A percentile compares a stretch with the other conserved stretches of the same genome.
Evolutionary conservation across 2,329 filamentous ascomycete species (phyloP).

Genomic region (Thelonectria olida): DNA sequence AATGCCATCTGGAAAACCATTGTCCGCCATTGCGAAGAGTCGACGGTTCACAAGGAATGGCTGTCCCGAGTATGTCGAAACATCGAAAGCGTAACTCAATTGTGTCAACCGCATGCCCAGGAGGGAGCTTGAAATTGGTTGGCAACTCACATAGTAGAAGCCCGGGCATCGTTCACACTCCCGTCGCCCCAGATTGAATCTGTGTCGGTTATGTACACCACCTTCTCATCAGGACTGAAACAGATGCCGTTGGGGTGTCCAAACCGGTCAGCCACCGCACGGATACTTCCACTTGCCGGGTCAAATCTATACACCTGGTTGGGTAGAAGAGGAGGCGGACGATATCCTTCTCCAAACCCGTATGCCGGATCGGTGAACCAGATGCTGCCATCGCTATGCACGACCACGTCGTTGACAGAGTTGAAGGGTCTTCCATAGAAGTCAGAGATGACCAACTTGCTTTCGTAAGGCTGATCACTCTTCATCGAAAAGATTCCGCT

Average conservation of each 20-base stretch:
- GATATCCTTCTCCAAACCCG: slow-evolving; percentile 55
- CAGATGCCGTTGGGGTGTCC: slow-evolving; percentile 54
- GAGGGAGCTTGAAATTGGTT: no score
- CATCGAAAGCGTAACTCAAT: not conserved
- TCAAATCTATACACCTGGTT: slow-evolving; percentile 58
- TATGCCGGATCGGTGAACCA: slow-evolving; percentile 61
- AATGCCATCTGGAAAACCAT: not conserved
- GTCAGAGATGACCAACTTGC: slow-evolving; percentile 42
- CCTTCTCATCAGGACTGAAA: slow-evolving; percentile 53
- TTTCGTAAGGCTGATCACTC: slow-evolving; percentile 39
- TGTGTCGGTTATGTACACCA: slow-evolving; percentile 55
- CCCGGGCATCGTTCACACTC: not conserved
- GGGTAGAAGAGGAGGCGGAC: slow-evolving; percentile 52
- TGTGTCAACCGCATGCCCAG: not conserved
- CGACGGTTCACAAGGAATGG: not conserved
- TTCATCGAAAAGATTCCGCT: slow-evolving; percentile 45
- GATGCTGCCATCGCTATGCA: slow-evolving; percentile 51
- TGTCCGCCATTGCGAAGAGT: not conserved
- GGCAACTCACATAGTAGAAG: not conserved
- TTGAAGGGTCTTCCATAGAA: slow-evolving; percentile 57
- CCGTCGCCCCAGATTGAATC: slow-evolving; percentile 38
- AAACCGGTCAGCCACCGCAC: slow-evolving; percentile 57
- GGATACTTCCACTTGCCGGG: slow-evolving; percentile 47
- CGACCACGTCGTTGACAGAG: slow-evolving; percentile 57
- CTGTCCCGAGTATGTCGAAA: not conserved